These are phyloP conservation scores for Scortechinia acanthostroma DNA, from an alignment of 2,329 filamentous ascomycete genomes.

Conservation along the genomic window DNA sequence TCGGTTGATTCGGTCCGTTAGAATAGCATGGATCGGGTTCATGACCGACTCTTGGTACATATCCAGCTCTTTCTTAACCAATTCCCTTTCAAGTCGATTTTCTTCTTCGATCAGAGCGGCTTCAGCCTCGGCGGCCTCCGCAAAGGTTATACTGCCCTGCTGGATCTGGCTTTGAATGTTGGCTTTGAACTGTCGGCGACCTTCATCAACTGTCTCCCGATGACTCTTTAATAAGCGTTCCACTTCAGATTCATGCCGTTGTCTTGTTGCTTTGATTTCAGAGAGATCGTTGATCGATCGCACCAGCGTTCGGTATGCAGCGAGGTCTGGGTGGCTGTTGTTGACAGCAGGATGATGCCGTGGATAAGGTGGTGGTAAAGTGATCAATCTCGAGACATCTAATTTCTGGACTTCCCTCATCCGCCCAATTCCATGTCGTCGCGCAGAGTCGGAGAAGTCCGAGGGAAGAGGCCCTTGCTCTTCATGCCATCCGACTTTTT, in stretches of 20 bases:
- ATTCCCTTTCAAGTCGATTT: not conserved
- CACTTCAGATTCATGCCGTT: slow-evolving; percentile 46
- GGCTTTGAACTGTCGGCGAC: slow-evolving; percentile 57
- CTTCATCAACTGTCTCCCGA: slow-evolving; percentile 35
- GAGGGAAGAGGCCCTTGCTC: slow-evolving; percentile 20
- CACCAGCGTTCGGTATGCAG: slow-evolving; percentile 67
- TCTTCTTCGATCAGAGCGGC: not conserved
- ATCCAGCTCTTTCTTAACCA: not conserved
- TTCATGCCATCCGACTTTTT: slow-evolving; percentile 2
- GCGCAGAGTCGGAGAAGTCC: slow-evolving; percentile 31
- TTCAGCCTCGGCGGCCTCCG: not conserved
- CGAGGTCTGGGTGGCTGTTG: slow-evolving; percentile 88
- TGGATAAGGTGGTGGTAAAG: slow-evolving; percentile 86
- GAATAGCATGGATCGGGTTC: not conserved
- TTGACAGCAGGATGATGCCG: slow-evolving; percentile 92
- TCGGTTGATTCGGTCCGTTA: not conserved
- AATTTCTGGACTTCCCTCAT: slow-evolving; percentile 45
- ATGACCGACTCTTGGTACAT: not conserved
- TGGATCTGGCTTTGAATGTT: slow-evolving; percentile 51
- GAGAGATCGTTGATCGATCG: slow-evolving; percentile 67
- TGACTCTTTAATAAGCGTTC: slow-evolving; percentile 51
- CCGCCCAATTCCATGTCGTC: too few species aligned
- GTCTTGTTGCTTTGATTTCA: slow-evolving; percentile 65
- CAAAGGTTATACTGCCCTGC: not conserved
- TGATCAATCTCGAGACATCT: slow-evolving; percentile 86